Base-by-base conservation (phyloP, 805 yeast genomes). In the Lipomyces lipofer region DNA sequence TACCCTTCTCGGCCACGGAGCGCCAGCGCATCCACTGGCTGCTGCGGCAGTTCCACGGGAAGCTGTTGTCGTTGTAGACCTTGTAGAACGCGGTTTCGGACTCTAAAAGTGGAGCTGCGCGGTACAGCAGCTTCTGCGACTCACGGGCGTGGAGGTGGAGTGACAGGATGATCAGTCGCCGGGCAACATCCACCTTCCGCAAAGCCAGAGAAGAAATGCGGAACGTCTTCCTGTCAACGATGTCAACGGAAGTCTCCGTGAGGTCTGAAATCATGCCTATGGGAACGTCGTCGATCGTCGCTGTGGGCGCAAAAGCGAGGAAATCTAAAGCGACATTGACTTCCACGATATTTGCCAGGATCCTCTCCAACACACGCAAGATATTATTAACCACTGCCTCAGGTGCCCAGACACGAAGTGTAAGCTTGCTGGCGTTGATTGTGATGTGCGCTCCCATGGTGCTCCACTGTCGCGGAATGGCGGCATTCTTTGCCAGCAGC, bases 21-120 rank as follows among this genome's bases (percentile, higher is more conserved):
- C 50, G 49, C 58, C 58, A 54, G 9, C 58, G 36, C 32, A 38
- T 33, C 58, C 58, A 54, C 15, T 46, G 51, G 32, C 47, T 32
- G 15, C 49, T 45, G 15, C 58, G 50, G 4, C 43, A 32, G n/a
- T 49, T 15, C 54, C 53, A 49, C 6, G 58, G 58, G 15, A 49
- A 21, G 21, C 51, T 33, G 35, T 45, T 38, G 17, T 48, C 54
- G 19, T 39, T 47, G 25, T 43, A 39, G 4, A 49, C 43, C 7
- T 29, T 40, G 43, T 45, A 50, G 30, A 54, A 54, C 13, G 53
- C 43, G 12, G 54, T 49, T 9, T 43, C 39, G 27, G 32, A 24
- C 19, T 42, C 51, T 2, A 43, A 25, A 19, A 43, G 24, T 7
- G 52, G 43, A 12, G 45, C 52, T 1, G 52, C 32, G 5, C 24